Evolutionary conservation across 2,329 filamentous ascomycete genomes (phyloP).

Genomic region (Raffaelea ambrosiae): DNA sequence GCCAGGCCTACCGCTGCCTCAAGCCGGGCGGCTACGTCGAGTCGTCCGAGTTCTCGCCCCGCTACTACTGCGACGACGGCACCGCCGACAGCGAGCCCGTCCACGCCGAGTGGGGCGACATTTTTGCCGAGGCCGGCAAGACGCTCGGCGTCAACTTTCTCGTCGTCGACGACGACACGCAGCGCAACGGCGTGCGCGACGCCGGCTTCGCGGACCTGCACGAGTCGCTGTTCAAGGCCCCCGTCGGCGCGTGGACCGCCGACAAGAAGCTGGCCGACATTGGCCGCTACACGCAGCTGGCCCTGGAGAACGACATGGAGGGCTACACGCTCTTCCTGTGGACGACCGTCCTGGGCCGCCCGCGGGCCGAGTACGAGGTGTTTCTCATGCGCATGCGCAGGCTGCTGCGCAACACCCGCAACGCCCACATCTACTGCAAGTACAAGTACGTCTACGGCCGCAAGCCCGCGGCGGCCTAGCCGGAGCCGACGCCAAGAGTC

Average conservation of each 20-base stretch:
- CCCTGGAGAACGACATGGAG: constrained; percentile 8
- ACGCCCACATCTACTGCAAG: too few species aligned
- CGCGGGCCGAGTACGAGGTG: too few species aligned
- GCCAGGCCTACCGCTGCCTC: constrained; percentile 33
- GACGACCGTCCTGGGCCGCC: too few species aligned
- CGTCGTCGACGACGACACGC: constrained; percentile 2
- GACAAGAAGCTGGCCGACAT: constrained; percentile 1
- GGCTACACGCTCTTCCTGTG: constrained; percentile 1
- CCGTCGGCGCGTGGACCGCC: constrained; percentile 1
- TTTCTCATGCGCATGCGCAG: too few species aligned
- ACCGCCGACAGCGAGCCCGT: constrained; percentile 25
- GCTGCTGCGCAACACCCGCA: too few species aligned
- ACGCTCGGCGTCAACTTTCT: constrained; percentile 2
- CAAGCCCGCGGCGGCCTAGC: too few species aligned
- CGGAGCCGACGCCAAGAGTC: too few species aligned
- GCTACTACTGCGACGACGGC: constrained; percentile 33
- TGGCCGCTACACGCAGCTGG: constrained; percentile 2
- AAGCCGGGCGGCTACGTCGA: constrained; percentile 45
- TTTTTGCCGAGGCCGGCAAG: constrained; percentile 4
- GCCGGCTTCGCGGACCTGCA: constrained; percentile 33
- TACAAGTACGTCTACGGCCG: too few species aligned
- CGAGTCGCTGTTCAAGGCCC: not conserved
- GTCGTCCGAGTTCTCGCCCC: constrained; percentile 34
- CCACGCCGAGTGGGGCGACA: constrained; percentile 29
- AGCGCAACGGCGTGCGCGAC: constrained; percentile 7